Percentiles rank a stretch among this genome's conserved stretches.
phyloP scores from a whole-genome alignment of 73 alveolate species.

The Durusdinium trenchii region DNA sequence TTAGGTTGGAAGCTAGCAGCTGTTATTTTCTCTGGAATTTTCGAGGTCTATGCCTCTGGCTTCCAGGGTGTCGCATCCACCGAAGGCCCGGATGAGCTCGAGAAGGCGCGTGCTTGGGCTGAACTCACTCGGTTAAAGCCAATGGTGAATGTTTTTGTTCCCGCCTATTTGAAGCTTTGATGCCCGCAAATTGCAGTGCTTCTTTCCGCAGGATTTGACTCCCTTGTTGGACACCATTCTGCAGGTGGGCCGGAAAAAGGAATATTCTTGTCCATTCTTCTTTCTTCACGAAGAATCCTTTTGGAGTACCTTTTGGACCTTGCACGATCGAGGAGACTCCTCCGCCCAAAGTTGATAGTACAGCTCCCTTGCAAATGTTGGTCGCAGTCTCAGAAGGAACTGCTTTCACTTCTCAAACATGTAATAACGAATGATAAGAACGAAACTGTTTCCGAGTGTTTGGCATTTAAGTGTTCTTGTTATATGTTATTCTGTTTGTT shows the following conservation, averaged over 20 bases:
- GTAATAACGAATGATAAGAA: too few relatives aligned
- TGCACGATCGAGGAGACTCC: slow-evolving; percentile 43
- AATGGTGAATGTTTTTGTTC: neutral
- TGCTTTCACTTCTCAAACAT: neutral
- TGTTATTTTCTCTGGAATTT: too few relatives aligned
- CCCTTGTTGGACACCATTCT: slow-evolving; percentile 84
- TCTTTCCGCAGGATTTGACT: slow-evolving; percentile 54
- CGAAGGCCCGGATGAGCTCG: slow-evolving; percentile 67
- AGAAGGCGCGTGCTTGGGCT: slow-evolving; percentile 10
- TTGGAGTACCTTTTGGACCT: too few relatives aligned
- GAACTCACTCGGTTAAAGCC: neutral
- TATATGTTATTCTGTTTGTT: neutral
- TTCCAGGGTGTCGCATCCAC: slow-evolving; percentile 78
- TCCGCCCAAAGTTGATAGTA: slow-evolving; percentile 23
- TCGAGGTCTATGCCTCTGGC: slow-evolving; percentile 92
- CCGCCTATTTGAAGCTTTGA: neutral
- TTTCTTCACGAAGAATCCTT: neutral
- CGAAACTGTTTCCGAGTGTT: too few relatives aligned
- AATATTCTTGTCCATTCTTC: neutral
- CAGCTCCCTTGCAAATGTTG: slow-evolving; percentile 82
- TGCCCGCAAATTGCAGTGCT: neutral
- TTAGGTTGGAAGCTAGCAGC: too few relatives aligned
- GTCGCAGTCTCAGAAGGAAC: neutral
- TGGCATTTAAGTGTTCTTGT: neutral
- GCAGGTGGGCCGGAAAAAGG: slow-evolving; percentile 5